Evolutionary conservation across 371 early-diverging fungal species (phyloP).

Genomic region (Basidiobolus meristosporus): DNA sequence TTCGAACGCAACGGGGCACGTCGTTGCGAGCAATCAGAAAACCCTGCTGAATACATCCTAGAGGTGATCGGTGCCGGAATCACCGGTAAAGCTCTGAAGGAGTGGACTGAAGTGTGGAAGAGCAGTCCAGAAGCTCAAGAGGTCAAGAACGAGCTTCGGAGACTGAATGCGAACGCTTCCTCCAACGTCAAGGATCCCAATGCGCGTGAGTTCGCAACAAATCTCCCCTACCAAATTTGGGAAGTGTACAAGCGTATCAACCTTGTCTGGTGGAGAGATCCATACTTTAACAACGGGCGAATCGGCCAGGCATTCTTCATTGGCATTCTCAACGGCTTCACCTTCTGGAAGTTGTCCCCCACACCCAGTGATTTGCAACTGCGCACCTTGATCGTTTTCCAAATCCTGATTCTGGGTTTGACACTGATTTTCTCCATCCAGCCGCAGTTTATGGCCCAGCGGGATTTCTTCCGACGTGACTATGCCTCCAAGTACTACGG

Average conservation of each 20-base stretch:
- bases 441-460: slow-evolving; percentile 51
- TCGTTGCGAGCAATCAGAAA: slow-evolving; percentile 27
- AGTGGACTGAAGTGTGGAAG: slow-evolving; percentile 43
- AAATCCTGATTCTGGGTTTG: slow-evolving; percentile 36
- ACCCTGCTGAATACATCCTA: slow-evolving; percentile 53
- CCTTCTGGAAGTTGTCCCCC: slow-evolving; percentile 20
- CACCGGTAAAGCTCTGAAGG: slow-evolving; percentile 12
- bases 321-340: slow-evolving; percentile 52
- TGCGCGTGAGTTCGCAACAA: slow-evolving; percentile 9
- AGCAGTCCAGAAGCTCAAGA: slow-evolving; percentile 8
- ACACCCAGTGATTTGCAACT: no score
- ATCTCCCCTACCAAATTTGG: slow-evolving; percentile 14
- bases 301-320: slow-evolving; percentile 22
- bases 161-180: slow-evolving; percentile 3
- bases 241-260: slow-evolving; percentile 40
- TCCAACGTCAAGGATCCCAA: not conserved
- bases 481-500: slow-evolving; percentile 48
- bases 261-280: slow-evolving; percentile 39
- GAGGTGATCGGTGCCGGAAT: slow-evolving; percentile 43
- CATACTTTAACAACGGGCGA: slow-evolving; percentile 44
- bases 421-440: slow-evolving; percentile 47
- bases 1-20: slow-evolving; percentile 43
- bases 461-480: slow-evolving; percentile 49
- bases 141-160: slow-evolving; percentile 6
- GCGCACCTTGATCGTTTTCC: slow-evolving; percentile 42